phyloP scores from a whole-genome alignment of 257 asterid genomes.

The Catharanthus roseus region DNA sequence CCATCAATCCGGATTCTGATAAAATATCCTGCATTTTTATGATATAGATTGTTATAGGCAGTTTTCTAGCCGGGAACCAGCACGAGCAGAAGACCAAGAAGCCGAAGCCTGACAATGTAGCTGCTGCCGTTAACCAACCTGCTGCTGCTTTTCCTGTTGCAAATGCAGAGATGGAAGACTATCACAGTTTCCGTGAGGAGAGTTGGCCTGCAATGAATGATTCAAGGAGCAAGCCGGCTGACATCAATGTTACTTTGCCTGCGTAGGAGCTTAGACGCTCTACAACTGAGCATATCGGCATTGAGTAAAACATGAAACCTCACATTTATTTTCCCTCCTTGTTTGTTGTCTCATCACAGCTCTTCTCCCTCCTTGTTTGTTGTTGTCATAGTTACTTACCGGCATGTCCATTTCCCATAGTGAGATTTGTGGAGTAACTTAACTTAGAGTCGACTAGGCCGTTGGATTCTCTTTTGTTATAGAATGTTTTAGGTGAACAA shows the following conservation, averaged over 20 bases:
- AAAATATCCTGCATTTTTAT: not conserved
- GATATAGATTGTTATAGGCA: slow-evolving; percentile 79
- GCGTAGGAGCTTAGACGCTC: slow-evolving; percentile 17
- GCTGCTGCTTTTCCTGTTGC: slow-evolving; percentile 51
- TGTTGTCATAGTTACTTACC: slow-evolving; percentile 20
- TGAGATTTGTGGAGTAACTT: slow-evolving; percentile 30
- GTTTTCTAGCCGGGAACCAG: slow-evolving; percentile 75
- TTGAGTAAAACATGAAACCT: slow-evolving; percentile 11
- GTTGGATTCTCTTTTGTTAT: slow-evolving; percentile 17
- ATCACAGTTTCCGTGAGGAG: slow-evolving; percentile 56
- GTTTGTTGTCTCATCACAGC: too few species aligned
- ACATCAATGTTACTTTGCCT: slow-evolving; percentile 50
- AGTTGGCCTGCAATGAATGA: slow-evolving; percentile 59
- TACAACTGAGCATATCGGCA: slow-evolving; percentile 22
- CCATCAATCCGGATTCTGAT: not conserved
- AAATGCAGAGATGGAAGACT: slow-evolving; percentile 45
- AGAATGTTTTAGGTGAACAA: slow-evolving; percentile 30
- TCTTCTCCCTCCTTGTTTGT: slow-evolving; percentile 23
- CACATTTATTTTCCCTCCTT: slow-evolving; percentile 13
- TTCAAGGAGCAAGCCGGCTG: slow-evolving; percentile 42
- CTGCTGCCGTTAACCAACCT: slow-evolving; percentile 28
- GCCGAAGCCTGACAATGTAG: slow-evolving; percentile 39
- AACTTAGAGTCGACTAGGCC: slow-evolving; percentile 24
- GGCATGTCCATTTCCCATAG: slow-evolving; percentile 17
- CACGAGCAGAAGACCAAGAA: slow-evolving; percentile 68